Conservation (phyloP, 192 early-diverging fungal species). For the Backusella tuberculispora region DNA sequence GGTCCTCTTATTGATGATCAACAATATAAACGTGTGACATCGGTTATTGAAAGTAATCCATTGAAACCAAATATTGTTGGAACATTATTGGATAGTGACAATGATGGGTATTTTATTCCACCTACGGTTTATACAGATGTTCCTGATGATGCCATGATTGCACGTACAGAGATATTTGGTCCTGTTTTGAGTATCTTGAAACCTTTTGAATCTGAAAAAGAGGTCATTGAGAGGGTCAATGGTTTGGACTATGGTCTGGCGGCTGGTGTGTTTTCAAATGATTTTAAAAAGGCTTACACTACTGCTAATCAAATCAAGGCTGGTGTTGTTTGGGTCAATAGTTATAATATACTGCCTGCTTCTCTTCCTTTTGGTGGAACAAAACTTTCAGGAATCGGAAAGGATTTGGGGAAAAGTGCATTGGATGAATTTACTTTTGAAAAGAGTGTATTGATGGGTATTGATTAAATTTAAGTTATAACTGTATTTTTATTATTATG, state of each 20-base stretch:
- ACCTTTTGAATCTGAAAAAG: slow-evolving; percentile 52
- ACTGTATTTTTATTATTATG: no score
- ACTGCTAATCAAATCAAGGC: slow-evolving; percentile 50
- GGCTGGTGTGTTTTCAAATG: slow-evolving; percentile 55
- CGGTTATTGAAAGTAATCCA: slow-evolving; percentile 49
- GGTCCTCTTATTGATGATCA: slow-evolving; percentile 57
- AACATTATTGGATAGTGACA: not conserved
- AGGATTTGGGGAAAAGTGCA: slow-evolving; percentile 57
- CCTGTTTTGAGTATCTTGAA: slow-evolving; percentile 57
- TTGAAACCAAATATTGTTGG: slow-evolving; percentile 40
- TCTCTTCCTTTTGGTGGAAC: slow-evolving; percentile 64
- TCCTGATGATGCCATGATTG: slow-evolving; percentile 43
- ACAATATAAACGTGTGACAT: slow-evolving; percentile 59
- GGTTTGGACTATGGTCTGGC: slow-evolving; percentile 55
- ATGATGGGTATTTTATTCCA: slow-evolving; percentile 56
- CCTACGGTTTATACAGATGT: slow-evolving; percentile 65
- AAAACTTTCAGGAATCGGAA: slow-evolving; percentile 63
- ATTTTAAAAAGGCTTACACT: slow-evolving; percentile 43
- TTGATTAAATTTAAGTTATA: not conserved
- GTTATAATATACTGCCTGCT: slow-evolving; percentile 57
- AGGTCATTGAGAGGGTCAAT: slow-evolving; percentile 56
- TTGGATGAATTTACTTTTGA: slow-evolving; percentile 55
- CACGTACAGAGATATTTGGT: slow-evolving; percentile 63
- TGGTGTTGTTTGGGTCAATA: slow-evolving; percentile 66
- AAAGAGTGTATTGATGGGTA: slow-evolving; percentile 42